Conservation (phyloP, 2,329 filamentous ascomycete species). For the Diplocarpon rosae region DNA sequence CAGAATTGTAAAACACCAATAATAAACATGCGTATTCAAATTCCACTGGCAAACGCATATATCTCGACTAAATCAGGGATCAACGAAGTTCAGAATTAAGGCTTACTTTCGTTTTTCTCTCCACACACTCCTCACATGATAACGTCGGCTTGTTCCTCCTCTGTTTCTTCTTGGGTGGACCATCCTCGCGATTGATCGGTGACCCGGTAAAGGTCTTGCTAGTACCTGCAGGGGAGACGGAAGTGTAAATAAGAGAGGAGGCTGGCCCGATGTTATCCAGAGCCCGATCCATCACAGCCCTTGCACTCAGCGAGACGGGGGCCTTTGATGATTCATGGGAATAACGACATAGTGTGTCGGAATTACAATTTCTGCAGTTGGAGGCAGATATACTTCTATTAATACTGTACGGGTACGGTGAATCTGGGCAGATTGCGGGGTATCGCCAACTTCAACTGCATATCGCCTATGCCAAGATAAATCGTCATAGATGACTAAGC, state of each 20-base stretch:
- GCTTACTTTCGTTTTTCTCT: constrained; percentile 66
- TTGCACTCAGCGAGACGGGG: background rate
- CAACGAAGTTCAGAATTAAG: background rate
- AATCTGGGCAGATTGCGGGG: too few relatives aligned
- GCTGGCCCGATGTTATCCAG: constrained; percentile 2
- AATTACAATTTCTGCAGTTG: background rate
- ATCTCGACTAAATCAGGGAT: background rate
- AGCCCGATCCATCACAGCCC: constrained; percentile 10
- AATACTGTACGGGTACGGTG: too few relatives aligned
- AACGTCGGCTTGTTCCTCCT: constrained; percentile 77
- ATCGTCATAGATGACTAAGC: too few relatives aligned
- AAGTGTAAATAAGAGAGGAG: constrained; percentile 12
- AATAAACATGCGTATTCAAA: too few relatives aligned
- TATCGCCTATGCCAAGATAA: too few relatives aligned
- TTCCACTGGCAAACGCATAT: too few relatives aligned
- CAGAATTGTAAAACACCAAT: too few relatives aligned
- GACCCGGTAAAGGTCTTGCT: constrained; percentile 14
- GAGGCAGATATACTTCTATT: too few relatives aligned
- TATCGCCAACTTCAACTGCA: too few relatives aligned
- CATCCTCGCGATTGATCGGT: constrained; percentile 12
- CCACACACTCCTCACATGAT: constrained; percentile 70
- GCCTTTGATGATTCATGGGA: background rate
- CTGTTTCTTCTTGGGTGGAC: constrained; percentile 49
- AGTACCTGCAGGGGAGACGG: constrained; percentile 16
- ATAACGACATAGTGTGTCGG: background rate